Percentiles rank a stretch among this genome's conserved stretches.
These are phyloP conservation scores for Penicillium italicum DNA, from an alignment of 2,329 filamentous ascomycete species.

Conservation along the genomic window DNA sequence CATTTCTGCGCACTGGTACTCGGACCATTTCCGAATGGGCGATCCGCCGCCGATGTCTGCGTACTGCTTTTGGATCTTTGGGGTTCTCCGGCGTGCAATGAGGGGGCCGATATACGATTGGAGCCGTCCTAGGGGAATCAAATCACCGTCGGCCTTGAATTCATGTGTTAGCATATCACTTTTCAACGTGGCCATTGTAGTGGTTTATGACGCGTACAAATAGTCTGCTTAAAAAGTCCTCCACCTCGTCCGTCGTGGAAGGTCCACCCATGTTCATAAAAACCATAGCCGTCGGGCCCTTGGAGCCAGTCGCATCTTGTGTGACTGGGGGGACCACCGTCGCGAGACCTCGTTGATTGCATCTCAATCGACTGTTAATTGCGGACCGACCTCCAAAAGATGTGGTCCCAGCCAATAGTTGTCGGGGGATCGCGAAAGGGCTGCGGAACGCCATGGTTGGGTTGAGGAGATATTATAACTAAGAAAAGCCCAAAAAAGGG, in stretches of 20 bases:
- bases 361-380: constrained; percentile 21
- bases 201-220: constrained; percentile 62
- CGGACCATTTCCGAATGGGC: constrained; percentile 96
- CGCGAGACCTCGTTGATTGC: constrained; percentile 45
- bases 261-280: constrained; percentile 99
- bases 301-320: constrained; percentile 65
- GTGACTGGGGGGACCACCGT: constrained; percentile 72
- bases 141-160: constrained; percentile 75
- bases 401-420: constrained; percentile 23
- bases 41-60: constrained; percentile 94
- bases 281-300: constrained; percentile 94
- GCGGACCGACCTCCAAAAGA: constrained; percentile 21
- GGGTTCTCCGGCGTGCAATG: constrained; percentile 80
- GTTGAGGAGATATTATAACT: neutral
- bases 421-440: constrained; percentile 32
- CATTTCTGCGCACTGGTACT: constrained; percentile 90
- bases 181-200: neutral
- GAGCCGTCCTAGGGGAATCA: constrained; percentile 90
- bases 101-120: constrained; percentile 88
- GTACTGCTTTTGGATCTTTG: constrained; percentile 96
- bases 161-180: neutral
- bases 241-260: constrained; percentile 81
- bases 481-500: no score
- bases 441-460: constrained; percentile 44
- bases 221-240: constrained; percentile 81